A percentile compares a stretch with the other conserved stretches of the same genome.
Evolutionary conservation across 805 yeast species (phyloP).

Genomic region (Pichia pseudocactophila): DNA sequence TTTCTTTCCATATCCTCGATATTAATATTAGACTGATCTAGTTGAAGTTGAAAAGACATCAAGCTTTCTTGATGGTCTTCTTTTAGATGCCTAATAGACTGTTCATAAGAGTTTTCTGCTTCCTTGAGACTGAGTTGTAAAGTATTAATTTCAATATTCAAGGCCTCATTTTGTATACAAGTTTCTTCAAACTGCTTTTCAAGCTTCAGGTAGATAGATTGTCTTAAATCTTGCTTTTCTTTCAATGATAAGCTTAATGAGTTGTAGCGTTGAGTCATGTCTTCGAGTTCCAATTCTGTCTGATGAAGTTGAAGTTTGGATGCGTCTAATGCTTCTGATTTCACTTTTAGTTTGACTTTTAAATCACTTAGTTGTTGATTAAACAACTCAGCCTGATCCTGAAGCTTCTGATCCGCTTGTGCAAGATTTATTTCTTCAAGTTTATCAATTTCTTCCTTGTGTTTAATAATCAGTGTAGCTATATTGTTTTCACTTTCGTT

Average conservation of each 20-base stretch:
- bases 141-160: slow-evolving; percentile 8
- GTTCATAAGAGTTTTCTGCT: neutral
- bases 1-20: neutral
- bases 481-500: slow-evolving; percentile 29
- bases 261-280: too few species aligned
- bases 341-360: neutral
- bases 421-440: slow-evolving; percentile 18
- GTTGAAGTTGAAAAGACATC: neutral
- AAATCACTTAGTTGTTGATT: slow-evolving; percentile 20
- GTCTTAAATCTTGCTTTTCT: too few species aligned
- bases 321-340: slow-evolving; percentile 1
- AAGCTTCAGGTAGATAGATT: neutral
- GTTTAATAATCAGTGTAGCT: slow-evolving; percentile 29
- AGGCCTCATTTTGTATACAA: neutral
- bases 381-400: slow-evolving; percentile 26
- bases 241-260: too few species aligned
- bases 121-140: slow-evolving; percentile 5
- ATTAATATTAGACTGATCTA: neutral
- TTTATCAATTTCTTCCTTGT: slow-evolving; percentile 16
- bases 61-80: neutral
- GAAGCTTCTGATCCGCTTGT: slow-evolving; percentile 25
- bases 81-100: neutral
- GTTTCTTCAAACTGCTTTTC: slow-evolving; percentile 4
- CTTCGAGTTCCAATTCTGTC: too few species aligned
- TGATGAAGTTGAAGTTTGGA: slow-evolving; percentile 8